Evolutionary conservation across 2,329 filamentous ascomycete genomes (phyloP), one percentile per base, ranked within the genome.

Genomic region (Alternaria postmessia): DNA sequence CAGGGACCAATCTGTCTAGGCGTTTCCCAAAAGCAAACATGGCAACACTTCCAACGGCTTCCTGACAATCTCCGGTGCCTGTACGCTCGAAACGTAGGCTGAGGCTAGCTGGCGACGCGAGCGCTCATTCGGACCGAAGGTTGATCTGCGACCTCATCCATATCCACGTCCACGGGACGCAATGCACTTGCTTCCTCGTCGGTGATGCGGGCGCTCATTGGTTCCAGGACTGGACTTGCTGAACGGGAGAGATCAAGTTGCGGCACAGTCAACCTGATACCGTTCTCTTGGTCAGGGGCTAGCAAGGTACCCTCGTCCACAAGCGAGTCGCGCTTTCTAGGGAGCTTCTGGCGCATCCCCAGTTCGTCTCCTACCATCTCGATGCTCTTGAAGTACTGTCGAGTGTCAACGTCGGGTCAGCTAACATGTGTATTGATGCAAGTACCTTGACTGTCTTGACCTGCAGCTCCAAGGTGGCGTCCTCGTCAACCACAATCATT

Each of bases 401-500:
- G 28, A 24, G 16, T 53, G 62, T 70, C 47, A 69, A 65, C 26
- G 18, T n/a, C 14, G 12, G 4, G 26, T 36, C 12, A 16, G 20
- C 28, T n/a, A 20, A 32, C 20, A n/a, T 30, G 22, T 22, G 14
- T 26, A 7, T 30, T 28, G 28, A 36, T 20, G 22, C n/a, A 59
- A 51, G 68, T 73, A 72, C 70, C 72, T 75, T 78, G 57, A 75
- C 76, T 51, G 75, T 83, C 76, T 80, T 81, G 68, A 79, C 80
- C 66, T 80, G 79, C 43, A 84, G 71, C 70, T 85, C 77, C 62
- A 86, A 54, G 36, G 82, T 81, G 68, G 82, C 81, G 73, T 94
- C 91, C 70, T 94, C 91, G 71, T 96, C 92, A 46, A 91, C 91
- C 9, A 94, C 91, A 66, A 95, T 88, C 84, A 95, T 88, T 54